Percentiles rank a stretch among this genome's conserved stretches.
Conservation (phyloP, 139 green algal genomes). For the Micractinium sp. region DNA sequence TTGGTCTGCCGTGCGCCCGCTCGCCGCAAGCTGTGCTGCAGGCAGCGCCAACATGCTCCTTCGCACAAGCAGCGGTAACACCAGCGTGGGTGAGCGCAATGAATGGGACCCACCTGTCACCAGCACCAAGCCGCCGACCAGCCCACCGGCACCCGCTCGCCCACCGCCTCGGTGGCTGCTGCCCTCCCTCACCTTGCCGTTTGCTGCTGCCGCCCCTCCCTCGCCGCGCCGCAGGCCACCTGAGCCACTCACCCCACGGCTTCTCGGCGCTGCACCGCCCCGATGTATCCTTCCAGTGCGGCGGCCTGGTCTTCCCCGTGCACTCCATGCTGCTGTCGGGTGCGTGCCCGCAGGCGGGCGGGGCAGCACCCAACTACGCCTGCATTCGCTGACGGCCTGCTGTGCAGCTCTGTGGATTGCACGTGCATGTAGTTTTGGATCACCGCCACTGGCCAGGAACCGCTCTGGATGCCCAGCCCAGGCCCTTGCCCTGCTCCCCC, state of each 20-base stretch:
- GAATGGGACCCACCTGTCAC: too few species aligned
- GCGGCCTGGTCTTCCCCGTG: conserved; percentile 5
- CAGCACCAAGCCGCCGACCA: background rate
- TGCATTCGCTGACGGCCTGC: background rate
- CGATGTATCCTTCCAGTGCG: conserved; percentile 11
- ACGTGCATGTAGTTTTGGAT: background rate
- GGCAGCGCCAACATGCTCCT: background rate
- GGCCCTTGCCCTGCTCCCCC: background rate
- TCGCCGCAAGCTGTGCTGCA: background rate
- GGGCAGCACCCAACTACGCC: background rate
- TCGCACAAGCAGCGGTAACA: background rate
- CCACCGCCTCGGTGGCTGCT: background rate
- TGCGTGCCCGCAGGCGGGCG: background rate
- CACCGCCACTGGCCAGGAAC: too few species aligned
- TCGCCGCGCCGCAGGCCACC: background rate
- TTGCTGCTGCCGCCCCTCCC: background rate
- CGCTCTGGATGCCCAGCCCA: too few species aligned
- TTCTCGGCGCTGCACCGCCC: conserved; percentile 19
- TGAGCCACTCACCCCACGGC: background rate
- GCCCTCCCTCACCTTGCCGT: background rate
- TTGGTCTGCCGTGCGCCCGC: too few species aligned
- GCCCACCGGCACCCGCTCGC: background rate
- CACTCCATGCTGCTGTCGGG: conserved; percentile 11
- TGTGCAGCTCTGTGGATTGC: background rate
- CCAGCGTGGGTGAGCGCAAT: background rate